phyloP scores from a whole-genome alignment of 306 rosid species.

The Sicyos baderoa region DNA sequence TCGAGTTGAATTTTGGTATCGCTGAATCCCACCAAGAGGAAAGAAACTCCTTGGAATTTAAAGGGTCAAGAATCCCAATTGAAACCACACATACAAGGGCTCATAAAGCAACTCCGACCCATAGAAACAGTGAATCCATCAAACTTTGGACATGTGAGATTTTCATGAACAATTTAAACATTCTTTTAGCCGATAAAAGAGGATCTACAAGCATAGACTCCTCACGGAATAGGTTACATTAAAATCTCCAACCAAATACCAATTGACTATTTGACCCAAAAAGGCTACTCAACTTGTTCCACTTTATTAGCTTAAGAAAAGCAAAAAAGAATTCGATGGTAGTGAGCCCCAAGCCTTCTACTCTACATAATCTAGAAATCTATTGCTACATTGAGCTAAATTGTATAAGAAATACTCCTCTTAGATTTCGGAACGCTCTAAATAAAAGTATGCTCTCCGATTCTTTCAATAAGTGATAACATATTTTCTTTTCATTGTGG shows the following conservation, averaged over 20 bases:
- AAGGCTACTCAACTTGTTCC: neutral
- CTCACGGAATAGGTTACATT: neutral
- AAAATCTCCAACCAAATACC: neutral
- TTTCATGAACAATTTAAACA: neutral
- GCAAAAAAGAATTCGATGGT: too few relatives aligned
- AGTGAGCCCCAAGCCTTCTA: too few relatives aligned
- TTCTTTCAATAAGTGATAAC: too few relatives aligned
- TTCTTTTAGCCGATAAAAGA: neutral
- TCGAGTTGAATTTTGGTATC: neutral
- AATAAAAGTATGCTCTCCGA: too few relatives aligned
- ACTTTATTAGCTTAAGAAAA: too few relatives aligned
- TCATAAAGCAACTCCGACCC: neutral
- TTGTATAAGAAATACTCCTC: too few relatives aligned
- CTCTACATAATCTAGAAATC: too few relatives aligned
- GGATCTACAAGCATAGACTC: neutral
- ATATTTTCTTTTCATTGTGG: too few relatives aligned
- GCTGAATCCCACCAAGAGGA: too few relatives aligned
- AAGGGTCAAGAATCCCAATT: neutral
- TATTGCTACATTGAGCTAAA: too few relatives aligned
- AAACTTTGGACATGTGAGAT: neutral
- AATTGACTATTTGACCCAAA: neutral
- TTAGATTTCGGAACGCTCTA: too few relatives aligned
- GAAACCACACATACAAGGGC: neutral
- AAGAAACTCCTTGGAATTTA: neutral
- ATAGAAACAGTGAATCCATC: neutral